phyloP scores from a whole-genome alignment of 2,329 filamentous ascomycete genomes.

The Lasiodiplodia theobromae region DNA sequence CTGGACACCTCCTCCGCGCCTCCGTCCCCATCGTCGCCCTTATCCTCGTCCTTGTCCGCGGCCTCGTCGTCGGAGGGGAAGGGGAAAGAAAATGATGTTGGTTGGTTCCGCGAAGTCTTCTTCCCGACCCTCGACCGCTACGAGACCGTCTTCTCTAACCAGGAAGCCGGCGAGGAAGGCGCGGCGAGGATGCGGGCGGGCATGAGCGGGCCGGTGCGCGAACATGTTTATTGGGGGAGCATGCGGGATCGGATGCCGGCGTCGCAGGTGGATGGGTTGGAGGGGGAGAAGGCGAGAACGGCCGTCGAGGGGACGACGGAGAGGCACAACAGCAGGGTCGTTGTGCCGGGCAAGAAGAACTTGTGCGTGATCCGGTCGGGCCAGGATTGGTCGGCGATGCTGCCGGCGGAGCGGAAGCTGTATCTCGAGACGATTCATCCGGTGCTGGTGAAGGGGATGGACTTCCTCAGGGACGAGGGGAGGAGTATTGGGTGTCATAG shows the following conservation, averaged over 20 bases:
- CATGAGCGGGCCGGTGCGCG: conserved; percentile 48
- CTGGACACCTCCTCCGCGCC: too few species aligned
- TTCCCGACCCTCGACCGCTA: conserved; percentile 52
- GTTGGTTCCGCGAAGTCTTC: conserved; percentile 56
- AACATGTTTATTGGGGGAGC: conserved; percentile 58
- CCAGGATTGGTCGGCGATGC: conserved; percentile 54
- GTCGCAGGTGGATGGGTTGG: conserved; percentile 48
- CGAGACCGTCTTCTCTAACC: conserved; percentile 54
- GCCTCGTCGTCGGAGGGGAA: conserved; percentile 34
- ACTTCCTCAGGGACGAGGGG: conserved; percentile 54
- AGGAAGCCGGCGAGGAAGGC: conserved; percentile 46
- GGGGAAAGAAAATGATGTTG: conserved; percentile 32
- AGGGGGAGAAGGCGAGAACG: conserved; percentile 38
- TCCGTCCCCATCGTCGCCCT: too few species aligned
- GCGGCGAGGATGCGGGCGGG: conserved; percentile 50
- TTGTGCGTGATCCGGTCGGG: conserved; percentile 55
- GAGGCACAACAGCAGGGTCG: conserved; percentile 38
- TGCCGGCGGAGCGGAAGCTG: conserved; percentile 50
- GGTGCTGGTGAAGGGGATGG: conserved; percentile 53
- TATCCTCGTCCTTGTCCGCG: too few species aligned
- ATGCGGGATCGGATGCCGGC: conserved; percentile 54
- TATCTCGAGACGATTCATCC: conserved; percentile 57
- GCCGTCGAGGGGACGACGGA: conserved; percentile 20
- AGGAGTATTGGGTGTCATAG: conserved; percentile 53
- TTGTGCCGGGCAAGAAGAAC: conserved; percentile 49